Conservation (phyloP, 306 rosid species). For the Trichosanthes cucumerina region DNA sequence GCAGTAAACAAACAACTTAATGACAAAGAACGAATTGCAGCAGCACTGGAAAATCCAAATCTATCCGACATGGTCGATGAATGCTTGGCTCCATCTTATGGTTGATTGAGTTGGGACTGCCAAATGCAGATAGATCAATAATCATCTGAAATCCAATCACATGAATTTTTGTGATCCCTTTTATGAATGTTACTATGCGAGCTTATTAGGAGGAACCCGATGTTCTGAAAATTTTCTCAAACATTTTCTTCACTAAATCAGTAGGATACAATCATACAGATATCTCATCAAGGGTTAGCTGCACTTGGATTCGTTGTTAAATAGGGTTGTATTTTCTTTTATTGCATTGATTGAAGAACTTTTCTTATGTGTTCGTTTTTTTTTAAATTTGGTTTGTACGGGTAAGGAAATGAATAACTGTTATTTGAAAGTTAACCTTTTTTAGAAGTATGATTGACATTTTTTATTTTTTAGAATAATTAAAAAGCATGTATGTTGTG, state of each 20-base stretch:
- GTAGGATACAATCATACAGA: not conserved
- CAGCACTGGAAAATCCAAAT: conserved; percentile 86
- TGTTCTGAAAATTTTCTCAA: not conserved
- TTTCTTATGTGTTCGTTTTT: not conserved
- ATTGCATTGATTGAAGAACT: not conserved
- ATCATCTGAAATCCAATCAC: not conserved
- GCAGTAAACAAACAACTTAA: conserved; percentile 93
- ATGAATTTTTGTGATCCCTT: not conserved
- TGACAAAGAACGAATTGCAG: conserved; percentile 90
- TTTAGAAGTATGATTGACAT: too few relatives aligned
- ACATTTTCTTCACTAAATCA: not conserved
- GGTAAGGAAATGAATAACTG: too few relatives aligned
- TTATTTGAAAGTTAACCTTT: too few relatives aligned
- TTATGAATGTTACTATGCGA: not conserved
- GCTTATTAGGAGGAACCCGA: not conserved
- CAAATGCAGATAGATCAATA: conserved; percentile 1
- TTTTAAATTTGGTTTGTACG: too few relatives aligned
- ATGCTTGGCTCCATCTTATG: conserved; percentile 74
- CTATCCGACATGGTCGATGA: conserved; percentile 83
- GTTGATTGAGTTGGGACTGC: conserved; percentile 16
- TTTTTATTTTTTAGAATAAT: too few relatives aligned
- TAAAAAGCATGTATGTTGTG: too few relatives aligned
- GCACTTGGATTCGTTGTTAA: not conserved
- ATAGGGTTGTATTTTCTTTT: not conserved
- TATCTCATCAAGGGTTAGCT: not conserved